Evolutionary conservation across 208 protist genomes (phyloP).

Genomic region (Porcisia hertigi): DNA sequence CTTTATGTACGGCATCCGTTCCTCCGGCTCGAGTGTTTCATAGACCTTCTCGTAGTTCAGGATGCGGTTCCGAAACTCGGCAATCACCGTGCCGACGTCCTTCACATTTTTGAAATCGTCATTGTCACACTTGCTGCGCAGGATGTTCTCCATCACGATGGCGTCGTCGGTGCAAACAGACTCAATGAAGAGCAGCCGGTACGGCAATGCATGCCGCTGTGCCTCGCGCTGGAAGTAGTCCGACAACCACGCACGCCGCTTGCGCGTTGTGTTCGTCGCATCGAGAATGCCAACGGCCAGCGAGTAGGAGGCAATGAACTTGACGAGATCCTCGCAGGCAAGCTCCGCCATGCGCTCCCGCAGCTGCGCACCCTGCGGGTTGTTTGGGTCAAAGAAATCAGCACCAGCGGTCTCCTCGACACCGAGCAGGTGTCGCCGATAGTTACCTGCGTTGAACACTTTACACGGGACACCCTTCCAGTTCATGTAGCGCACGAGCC

Average conservation of each 20-base stretch:
- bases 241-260: constrained; percentile 62
- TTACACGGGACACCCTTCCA: constrained; percentile 90
- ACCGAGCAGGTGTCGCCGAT: constrained; percentile 81
- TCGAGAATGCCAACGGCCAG: constrained; percentile 90
- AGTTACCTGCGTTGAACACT: constrained; percentile 91
- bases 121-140: constrained; percentile 89
- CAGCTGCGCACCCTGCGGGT: constrained; percentile 63
- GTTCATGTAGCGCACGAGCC: constrained; percentile 88
- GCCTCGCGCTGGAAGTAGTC: constrained; percentile 62
- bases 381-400: constrained; percentile 83
- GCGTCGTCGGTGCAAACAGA: constrained; percentile 90
- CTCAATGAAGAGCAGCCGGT: constrained; percentile 90
- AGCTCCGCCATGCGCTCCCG: constrained; percentile 88
- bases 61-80: constrained; percentile 81
- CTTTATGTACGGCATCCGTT: constrained; percentile 81
- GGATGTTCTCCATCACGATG: constrained; percentile 90
- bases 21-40: constrained; percentile 68
- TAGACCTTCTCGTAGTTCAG: constrained; percentile 91
- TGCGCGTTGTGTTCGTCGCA: constrained; percentile 90
- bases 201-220: constrained; percentile 43
- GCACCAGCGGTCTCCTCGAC: constrained; percentile 66
- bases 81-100: constrained; percentile 78
- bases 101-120: constrained; percentile 88
- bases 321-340: constrained; percentile 78
- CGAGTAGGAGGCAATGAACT: constrained; percentile 70